phyloP scores from a whole-genome alignment of 73 alveolate genomes.

The Effrenium voratum region DNA sequence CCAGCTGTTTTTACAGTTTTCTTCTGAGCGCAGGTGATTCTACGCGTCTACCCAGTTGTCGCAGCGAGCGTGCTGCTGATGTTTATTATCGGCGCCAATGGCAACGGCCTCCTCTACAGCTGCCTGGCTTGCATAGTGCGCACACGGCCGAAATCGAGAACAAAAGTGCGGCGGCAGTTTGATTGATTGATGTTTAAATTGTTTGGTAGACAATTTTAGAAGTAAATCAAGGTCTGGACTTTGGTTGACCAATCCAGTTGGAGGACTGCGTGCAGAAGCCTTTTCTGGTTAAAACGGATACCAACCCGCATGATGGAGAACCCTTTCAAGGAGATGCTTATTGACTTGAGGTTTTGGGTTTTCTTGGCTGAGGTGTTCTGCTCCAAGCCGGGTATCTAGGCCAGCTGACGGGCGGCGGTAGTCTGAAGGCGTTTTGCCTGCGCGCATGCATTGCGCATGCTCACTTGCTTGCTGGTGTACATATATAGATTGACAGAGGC shows the following conservation, averaged over 20 bases:
- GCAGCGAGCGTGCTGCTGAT: background rate
- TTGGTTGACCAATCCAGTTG: no score
- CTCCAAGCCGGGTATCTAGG: slow-evolving; percentile 66
- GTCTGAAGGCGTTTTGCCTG: background rate
- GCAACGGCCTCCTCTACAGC: slow-evolving; percentile 30
- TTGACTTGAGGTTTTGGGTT: background rate
- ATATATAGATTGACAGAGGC: no score
- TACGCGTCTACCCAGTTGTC: slow-evolving; percentile 10
- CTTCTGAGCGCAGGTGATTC: background rate
- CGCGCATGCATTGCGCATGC: background rate
- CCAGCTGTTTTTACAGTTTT: no score
- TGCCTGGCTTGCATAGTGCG: slow-evolving; percentile 19
- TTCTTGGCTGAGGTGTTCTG: slow-evolving; percentile 1
- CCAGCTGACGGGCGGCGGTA: background rate
- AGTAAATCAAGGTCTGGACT: no score
- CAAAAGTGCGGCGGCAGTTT: no score
- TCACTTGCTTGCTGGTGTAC: no score
- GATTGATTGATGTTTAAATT: no score
- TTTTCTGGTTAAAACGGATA: background rate
- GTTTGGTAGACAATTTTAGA: no score
- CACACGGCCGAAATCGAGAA: no score
- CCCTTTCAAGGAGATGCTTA: background rate
- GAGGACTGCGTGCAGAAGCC: background rate
- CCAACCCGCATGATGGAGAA: background rate
- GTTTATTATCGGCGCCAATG: slow-evolving; percentile 45